Evolutionary conservation across 1,284 basidiomycete genomes (phyloP).

Genomic region (Bondarzewia mesenterica): DNA sequence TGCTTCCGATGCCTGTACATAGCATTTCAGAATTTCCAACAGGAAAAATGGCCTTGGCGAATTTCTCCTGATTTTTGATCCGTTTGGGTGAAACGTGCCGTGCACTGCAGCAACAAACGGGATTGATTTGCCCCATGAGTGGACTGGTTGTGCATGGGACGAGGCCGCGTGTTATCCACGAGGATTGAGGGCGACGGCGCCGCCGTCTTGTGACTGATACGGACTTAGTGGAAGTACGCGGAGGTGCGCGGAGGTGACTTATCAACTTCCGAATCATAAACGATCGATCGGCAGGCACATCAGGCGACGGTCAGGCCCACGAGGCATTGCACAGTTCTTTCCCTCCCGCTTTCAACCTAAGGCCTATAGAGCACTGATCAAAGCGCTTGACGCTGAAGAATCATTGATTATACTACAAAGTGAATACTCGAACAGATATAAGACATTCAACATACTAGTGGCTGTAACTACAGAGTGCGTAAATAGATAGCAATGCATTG

Average conservation of each 20-base stretch:
- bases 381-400: background rate
- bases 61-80: background rate
- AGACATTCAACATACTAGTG: conserved; percentile 3
- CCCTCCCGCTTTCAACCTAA: too few relatives aligned
- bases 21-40: background rate
- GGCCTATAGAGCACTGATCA: too few relatives aligned
- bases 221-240: conserved; percentile 3
- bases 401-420: background rate
- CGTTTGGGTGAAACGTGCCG: background rate
- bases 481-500: conserved; percentile 4
- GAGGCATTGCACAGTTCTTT: too few relatives aligned
- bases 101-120: background rate
- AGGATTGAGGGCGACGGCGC: too few relatives aligned
- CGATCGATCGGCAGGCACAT: conserved; percentile 5
- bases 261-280: background rate
- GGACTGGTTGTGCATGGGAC: too few relatives aligned
- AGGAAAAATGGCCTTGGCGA: background rate
- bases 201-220: too few relatives aligned
- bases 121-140: too few relatives aligned
- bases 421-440: conserved; percentile 5
- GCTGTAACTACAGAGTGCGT: conserved; percentile 4
- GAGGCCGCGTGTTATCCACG: background rate
- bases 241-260: background rate
- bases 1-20: background rate
- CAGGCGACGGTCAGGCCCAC: too few relatives aligned